Base-by-base conservation (phyloP, 495 filamentous ascomycete species). In the Friedmanniomyces endolithicus region DNA sequence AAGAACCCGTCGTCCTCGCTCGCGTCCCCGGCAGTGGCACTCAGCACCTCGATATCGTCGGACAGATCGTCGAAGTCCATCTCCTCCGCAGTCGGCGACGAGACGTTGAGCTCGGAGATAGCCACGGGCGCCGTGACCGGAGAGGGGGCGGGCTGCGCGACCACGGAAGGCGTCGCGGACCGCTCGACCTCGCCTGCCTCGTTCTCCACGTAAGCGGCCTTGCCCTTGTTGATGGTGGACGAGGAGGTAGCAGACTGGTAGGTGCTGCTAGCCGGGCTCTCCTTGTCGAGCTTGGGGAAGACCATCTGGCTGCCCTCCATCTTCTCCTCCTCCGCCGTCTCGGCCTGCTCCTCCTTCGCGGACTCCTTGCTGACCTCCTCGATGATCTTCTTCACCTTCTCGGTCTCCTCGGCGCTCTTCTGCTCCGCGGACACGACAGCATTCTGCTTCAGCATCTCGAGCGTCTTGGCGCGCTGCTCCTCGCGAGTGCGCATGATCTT, bases 211-310 rank as follows among this genome's bases (percentile, higher is more conserved):
- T 60, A 50, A 61, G 54, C 56, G 55, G 48, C 53, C 58, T 56
- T 71, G 23, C 54, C 63, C n/a, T 72, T 78, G 64, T 65, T 23
- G 63, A 71, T 39, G 33, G 74, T 68, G 23, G 37, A n/a, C 3
- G 63, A 45, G 19, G 57, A 59, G 16, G 64, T 52, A 31, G 60
- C 63, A 43, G 74, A 75, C 65, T 84, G 78, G 62, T 94, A 82
- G 37, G 85, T 79, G 69, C 88, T 95, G 12, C 82, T 74, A 34
- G 78, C 76, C 3, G 92, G 90, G 17, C 88, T 94, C 68, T 97
- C 92, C 70, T 95, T 95, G 57, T 92, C 88, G 19, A 98, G 79
- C 70, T 85, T 90, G 56, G 94, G 94, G 80, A 98, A 97, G 63
- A 97, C 88, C 87, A 97, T 95, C 53, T 83, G 78, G 67, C 83